Base-by-base conservation (phyloP, 2,329 filamentous ascomycete species). In the Aspergillus sp. region DNA sequence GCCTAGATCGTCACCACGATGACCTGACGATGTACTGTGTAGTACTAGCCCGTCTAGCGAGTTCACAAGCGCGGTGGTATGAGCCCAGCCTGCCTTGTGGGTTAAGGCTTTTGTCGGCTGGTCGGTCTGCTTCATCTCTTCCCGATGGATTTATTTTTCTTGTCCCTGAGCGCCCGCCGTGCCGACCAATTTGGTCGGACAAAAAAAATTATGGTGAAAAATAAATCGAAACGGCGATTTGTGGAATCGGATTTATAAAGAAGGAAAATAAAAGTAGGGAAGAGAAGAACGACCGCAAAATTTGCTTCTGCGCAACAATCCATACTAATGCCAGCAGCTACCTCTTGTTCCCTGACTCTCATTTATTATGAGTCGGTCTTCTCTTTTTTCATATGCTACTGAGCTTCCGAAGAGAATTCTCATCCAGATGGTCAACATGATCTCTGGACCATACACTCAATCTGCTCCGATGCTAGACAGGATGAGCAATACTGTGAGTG, bases 31-130 rank as follows among this genome's bases (percentile, higher is more conserved):
- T 53, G 55, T 54, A 49, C 53, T 19, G 39, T 47, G 30, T 43
- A 53, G 28, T 47, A 53, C 28, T 48, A 45, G 15, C 32, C 41
- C 23, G 39, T 13, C 36, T 39, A 53, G 19, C 32, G 55, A 60
- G 57, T 48, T 53, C 58, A 64, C 60, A 64, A 64, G 60, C 63
- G 60, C 60, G 57, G 57, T 62, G 51, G 62, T 51, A 56, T 64
- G 56, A 62, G 51, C 43, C 49, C 47, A 30, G 54, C 43, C 41
- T 49, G 47, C 57, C 28, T 41, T 62, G 60, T 63, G 57, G 62
- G 28, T 57, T 54, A 55, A 58, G 60, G 58, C 55, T 53, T 39
- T 36, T 50, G 25, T 21, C 45, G 55, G 43, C 47, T 45, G 19
- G 43, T 45, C 51, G 10, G 21, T 49, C 43, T 36, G 41, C 51